Conservation (phyloP, 1,284 basidiomycete species). For the Puccinia novopanici region DNA sequence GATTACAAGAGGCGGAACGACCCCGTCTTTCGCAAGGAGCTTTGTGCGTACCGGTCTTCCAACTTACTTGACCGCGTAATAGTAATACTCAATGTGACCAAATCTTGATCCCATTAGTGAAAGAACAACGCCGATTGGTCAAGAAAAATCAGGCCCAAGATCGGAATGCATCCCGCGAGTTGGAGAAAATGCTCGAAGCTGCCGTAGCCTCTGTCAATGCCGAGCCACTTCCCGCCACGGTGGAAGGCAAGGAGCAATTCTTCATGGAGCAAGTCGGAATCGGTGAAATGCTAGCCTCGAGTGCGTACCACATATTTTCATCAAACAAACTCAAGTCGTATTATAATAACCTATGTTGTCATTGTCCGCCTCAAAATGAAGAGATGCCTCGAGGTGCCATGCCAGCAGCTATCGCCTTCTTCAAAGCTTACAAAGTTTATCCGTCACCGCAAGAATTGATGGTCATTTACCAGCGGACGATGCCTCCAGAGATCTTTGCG, state of each 20-base stretch:
- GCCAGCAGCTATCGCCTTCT: conserved; percentile 58
- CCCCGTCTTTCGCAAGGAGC: conserved; percentile 57
- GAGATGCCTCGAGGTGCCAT: conserved; percentile 56
- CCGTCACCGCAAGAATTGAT: conserved; percentile 58
- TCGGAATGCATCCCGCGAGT: conserved; percentile 29
- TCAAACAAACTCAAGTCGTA: neutral
- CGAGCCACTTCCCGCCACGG: conserved; percentile 38
- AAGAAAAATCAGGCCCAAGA: conserved; percentile 41
- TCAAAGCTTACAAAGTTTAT: conserved; percentile 59
- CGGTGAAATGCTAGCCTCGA: conserved; percentile 56
- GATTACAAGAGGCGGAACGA: conserved; percentile 58
- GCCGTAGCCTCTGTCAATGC: conserved; percentile 40
- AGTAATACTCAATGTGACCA: too few species aligned
- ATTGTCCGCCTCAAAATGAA: conserved; percentile 30
- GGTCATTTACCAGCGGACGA: conserved; percentile 59
- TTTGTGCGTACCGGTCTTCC: conserved; percentile 55
- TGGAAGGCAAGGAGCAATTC: conserved; percentile 51
- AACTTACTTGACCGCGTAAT: too few species aligned
- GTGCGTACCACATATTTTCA: conserved; percentile 11
- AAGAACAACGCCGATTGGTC: conserved; percentile 40
- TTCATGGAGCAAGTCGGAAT: conserved; percentile 59
- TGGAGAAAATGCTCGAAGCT: conserved; percentile 35
- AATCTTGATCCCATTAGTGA: conserved; percentile 16
- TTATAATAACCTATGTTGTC: neutral
- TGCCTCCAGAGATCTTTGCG: conserved; percentile 59